Percentiles rank a stretch among this genome's conserved stretches.
Evolutionary conservation across 306 rosid genomes (phyloP).

Genomic region (Vigna nakashimae): DNA sequence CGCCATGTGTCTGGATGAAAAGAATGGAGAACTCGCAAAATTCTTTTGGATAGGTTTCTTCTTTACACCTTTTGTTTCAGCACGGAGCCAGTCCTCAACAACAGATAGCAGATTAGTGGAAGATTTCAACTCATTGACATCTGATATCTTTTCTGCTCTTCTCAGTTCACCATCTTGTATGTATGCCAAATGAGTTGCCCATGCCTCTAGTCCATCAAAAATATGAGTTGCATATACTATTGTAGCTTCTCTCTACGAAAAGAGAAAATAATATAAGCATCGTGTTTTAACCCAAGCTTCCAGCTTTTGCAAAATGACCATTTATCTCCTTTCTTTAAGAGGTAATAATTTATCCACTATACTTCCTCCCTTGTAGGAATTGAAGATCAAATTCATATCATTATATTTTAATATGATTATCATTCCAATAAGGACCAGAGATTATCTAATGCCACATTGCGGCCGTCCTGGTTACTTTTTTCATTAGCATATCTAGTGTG

Average conservation of each 20-base stretch:
- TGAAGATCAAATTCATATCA: constrained; percentile 26
- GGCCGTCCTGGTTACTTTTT: constrained; percentile 13
- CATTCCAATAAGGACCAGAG: constrained; percentile 30
- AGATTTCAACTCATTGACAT: constrained; percentile 72
- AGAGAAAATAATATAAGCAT: background rate
- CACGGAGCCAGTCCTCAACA: constrained; percentile 93
- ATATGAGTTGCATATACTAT: constrained; percentile 96
- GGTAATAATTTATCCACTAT: constrained; percentile 24
- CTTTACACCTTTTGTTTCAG: constrained; percentile 75
- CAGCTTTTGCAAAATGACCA: constrained; percentile 38
- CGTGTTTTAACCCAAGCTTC: constrained; percentile 33
- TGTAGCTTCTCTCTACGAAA: constrained; percentile 78
- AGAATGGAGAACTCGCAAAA: constrained; percentile 60
- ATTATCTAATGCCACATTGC: constrained; percentile 31
- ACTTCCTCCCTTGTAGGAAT: constrained; percentile 9
- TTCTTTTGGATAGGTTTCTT: constrained; percentile 61
- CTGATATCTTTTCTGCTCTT: constrained; percentile 77
- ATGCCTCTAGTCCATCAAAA: constrained; percentile 96
- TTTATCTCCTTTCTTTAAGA: constrained; percentile 19
- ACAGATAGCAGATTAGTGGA: constrained; percentile 82
- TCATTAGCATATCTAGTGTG: constrained; percentile 9
- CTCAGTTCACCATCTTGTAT: constrained; percentile 89
- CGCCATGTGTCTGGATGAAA: constrained; percentile 87
- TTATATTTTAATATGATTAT: background rate
- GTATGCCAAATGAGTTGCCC: constrained; percentile 97